Evolutionary conservation across 2,329 filamentous ascomycete species (phyloP).

Genomic region (Cercospora sp.): DNA sequence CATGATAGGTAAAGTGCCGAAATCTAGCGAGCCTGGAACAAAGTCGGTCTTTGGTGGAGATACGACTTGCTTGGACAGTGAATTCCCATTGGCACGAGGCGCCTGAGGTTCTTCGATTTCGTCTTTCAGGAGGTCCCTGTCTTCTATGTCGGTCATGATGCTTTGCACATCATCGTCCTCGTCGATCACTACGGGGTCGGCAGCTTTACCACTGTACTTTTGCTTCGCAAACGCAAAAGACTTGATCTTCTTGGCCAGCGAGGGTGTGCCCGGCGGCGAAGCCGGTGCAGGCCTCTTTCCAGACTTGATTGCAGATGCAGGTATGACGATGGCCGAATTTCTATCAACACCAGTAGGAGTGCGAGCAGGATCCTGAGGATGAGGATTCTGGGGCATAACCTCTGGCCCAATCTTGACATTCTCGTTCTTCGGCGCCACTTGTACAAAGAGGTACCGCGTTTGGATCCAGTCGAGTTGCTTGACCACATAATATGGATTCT

Average conservation of each 20-base stretch:
- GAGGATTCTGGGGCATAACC: conserved; percentile 26
- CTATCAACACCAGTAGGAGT: conserved; percentile 45
- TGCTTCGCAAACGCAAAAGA: conserved; percentile 21
- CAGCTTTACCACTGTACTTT: conserved; percentile 20
- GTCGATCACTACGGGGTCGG: conserved; percentile 43
- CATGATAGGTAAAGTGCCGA: conserved; percentile 64
- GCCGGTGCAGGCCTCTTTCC: conserved; percentile 37
- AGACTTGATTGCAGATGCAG: conserved; percentile 54
- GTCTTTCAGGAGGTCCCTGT: conserved; percentile 45
- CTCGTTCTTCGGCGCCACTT: conserved; percentile 32
- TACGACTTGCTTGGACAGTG: conserved; percentile 1
- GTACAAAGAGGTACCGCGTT: conserved; percentile 77
- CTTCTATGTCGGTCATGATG: conserved; percentile 53
- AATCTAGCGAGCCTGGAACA: conserved; percentile 65
- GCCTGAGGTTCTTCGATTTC: conserved; percentile 25
- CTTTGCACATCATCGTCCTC: conserved; percentile 48
- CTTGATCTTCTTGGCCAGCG: conserved; percentile 31
- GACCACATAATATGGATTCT: conserved; percentile 68
- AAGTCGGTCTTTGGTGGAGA: conserved; percentile 57
- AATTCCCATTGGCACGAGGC: background rate
- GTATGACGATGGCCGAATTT: conserved; percentile 50
- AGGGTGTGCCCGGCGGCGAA: conserved; percentile 5
- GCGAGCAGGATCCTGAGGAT: conserved; percentile 46
- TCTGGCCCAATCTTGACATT: conserved; percentile 26
- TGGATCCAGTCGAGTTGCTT: conserved; percentile 82